Conservation (phyloP, 73 alveolate species). For the Chromera velia region DNA sequence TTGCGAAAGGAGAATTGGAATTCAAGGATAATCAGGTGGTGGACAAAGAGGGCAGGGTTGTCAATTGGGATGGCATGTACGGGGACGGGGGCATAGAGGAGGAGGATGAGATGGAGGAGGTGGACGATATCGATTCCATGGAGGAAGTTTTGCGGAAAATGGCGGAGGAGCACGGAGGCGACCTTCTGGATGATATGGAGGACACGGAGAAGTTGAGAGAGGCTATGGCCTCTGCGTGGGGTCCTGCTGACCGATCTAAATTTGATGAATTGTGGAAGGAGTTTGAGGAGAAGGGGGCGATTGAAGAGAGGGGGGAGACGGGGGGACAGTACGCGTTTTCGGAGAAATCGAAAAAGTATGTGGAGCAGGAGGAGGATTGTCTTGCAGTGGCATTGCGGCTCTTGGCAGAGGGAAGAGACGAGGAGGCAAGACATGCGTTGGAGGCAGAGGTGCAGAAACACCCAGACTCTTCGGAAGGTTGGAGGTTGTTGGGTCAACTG, state of each 20-base stretch:
- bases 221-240: too few species aligned
- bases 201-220: too few species aligned
- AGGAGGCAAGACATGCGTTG: constrained; percentile 59
- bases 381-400: constrained; percentile 48
- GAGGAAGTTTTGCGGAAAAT: background rate
- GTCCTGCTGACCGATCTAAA: too few species aligned
- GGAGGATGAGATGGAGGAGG: background rate
- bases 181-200: background rate
- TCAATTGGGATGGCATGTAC: background rate
- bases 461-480: constrained; percentile 58
- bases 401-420: constrained; percentile 43
- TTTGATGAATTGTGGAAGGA: too few species aligned
- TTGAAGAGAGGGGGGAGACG: too few species aligned
- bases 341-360: too few species aligned
- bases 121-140: background rate
- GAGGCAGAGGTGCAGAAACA: constrained; percentile 58
- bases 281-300: too few species aligned
- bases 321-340: too few species aligned
- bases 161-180: background rate
- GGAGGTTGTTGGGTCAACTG: constrained; percentile 68
- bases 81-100: background rate
- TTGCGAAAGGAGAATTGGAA: background rate
- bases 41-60: background rate
- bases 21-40: background rate
- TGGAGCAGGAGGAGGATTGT: too few species aligned